A percentile compares a stretch with the other conserved stretches of the same genome.
These are phyloP conservation scores for Neocucurbitaria cava DNA, from an alignment of 2,329 filamentous ascomycete genomes.

Conservation along the genomic window DNA sequence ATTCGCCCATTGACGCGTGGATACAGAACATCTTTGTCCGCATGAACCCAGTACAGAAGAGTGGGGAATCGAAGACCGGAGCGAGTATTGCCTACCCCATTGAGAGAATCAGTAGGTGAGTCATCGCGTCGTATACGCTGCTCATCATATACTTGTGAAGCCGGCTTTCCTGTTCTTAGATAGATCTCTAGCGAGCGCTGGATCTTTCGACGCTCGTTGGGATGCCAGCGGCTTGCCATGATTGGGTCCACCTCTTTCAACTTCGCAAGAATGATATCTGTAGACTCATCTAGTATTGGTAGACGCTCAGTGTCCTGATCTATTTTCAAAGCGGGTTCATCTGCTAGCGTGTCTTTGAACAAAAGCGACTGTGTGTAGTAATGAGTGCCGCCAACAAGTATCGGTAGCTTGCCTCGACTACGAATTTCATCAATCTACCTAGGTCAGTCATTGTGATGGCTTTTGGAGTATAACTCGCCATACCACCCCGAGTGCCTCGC, in stretches of 20 bases:
- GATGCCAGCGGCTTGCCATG: conserved; percentile 94
- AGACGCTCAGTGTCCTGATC: conserved; percentile 50
- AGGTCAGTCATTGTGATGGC: neutral
- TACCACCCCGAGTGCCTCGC: conserved; percentile 66
- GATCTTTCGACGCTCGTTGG: conserved; percentile 90
- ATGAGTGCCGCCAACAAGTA: conserved; percentile 92
- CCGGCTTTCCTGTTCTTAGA: conserved; percentile 78
- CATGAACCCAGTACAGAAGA: conserved; percentile 87
- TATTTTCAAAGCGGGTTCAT: conserved; percentile 47
- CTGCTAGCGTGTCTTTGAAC: conserved; percentile 74
- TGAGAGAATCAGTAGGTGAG: conserved; percentile 9
- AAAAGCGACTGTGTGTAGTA: conserved; percentile 93
- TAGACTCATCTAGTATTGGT: conserved; percentile 75
- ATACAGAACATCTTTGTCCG: conserved; percentile 71
- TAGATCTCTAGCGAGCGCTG: conserved; percentile 89
- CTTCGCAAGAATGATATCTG: conserved; percentile 74
- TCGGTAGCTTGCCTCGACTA: conserved; percentile 78
- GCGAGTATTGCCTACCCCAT: neutral
- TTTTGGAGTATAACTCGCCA: neutral
- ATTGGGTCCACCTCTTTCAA: conserved; percentile 82
- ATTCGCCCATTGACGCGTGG: conserved; percentile 77
- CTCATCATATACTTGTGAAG: conserved; percentile 86
- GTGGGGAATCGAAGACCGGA: conserved; percentile 60
- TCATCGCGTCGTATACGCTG: conserved; percentile 59
- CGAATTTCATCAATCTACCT: conserved; percentile 76